These are phyloP conservation scores for Paecilomyces variotii DNA, from an alignment of 2,329 filamentous ascomycete species.

Conservation along the genomic window DNA sequence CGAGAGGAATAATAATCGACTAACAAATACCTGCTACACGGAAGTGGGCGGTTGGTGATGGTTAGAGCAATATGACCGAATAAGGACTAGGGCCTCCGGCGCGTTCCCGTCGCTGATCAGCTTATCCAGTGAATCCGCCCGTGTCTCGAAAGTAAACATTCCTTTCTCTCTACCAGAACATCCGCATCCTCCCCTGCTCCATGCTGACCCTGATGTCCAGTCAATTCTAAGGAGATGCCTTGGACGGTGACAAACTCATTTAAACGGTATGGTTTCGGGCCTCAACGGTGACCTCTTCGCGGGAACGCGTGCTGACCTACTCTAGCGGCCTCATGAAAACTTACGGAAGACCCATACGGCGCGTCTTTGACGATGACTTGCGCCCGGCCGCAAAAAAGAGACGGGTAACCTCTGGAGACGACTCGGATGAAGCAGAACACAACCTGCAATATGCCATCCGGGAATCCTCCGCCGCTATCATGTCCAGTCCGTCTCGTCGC, in stretches of 20 bases:
- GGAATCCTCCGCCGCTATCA: slow-evolving; percentile 37
- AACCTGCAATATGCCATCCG: slow-evolving; percentile 42
- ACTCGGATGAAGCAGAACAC: slow-evolving; percentile 35
- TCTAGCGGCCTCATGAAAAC: slow-evolving; percentile 43
- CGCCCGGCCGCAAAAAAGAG: slow-evolving; percentile 36
- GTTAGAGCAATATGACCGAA: slow-evolving; percentile 19
- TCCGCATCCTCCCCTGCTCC: not conserved
- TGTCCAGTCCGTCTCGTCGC: slow-evolving; percentile 40
- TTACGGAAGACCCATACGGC: slow-evolving; percentile 40
- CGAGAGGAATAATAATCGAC: not conserved
- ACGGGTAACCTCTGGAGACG: slow-evolving; percentile 31
- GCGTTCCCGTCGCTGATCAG: slow-evolving; percentile 17
- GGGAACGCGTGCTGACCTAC: slow-evolving; percentile 2
- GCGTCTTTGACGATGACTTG: slow-evolving; percentile 40
- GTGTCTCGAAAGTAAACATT: slow-evolving; percentile 6
- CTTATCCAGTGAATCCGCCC: slow-evolving; percentile 4
- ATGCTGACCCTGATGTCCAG: not conserved
- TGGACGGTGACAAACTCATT: slow-evolving; percentile 45
- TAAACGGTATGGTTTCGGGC: slow-evolving; percentile 32
- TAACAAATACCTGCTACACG: not conserved
- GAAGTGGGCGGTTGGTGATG: not conserved
- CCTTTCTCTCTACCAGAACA: not conserved
- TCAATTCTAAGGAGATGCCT: slow-evolving; percentile 32
- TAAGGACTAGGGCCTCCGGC: slow-evolving; percentile 17
- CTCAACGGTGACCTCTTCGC: slow-evolving; percentile 1